These are phyloP conservation scores for Crucihimalaya himalaica DNA, from an alignment of 345 rosid species.

Conservation along the genomic window DNA sequence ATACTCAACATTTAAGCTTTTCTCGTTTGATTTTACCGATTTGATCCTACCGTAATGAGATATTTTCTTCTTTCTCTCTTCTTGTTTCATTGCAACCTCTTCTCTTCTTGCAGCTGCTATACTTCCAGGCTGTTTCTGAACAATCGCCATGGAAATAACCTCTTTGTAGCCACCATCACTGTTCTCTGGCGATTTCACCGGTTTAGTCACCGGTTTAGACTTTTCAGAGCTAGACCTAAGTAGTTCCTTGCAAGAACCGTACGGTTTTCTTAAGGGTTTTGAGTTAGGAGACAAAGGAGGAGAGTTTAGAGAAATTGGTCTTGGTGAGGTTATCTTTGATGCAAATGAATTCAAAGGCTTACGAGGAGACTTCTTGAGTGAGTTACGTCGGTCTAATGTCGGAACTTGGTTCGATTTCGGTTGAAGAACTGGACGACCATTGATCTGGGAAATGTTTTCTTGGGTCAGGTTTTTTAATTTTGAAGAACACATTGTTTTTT, in stretches of 20 bases:
- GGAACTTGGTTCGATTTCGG: conserved; percentile 67
- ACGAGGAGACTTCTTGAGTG: conserved; percentile 49
- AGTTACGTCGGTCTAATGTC: conserved; percentile 43
- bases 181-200: conserved; percentile 33
- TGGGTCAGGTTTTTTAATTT: conserved; percentile 43
- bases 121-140: conserved; percentile 59
- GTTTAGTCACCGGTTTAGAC: conserved; percentile 34
- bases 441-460: conserved; percentile 43
- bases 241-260: conserved; percentile 32
- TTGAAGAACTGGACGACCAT: conserved; percentile 69
- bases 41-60: conserved; percentile 75
- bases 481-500: conserved; percentile 58
- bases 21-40: conserved; percentile 42
- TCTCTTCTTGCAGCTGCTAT: conserved; percentile 75
- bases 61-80: conserved; percentile 54
- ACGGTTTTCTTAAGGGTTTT: conserved; percentile 44
- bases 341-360: conserved; percentile 37
- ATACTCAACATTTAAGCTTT: conserved; percentile 35
- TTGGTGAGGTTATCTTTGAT: conserved; percentile 30
- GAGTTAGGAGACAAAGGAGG: conserved; percentile 63
- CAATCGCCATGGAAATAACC: conserved; percentile 22
- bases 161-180: conserved; percentile 26
- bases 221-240: conserved; percentile 41
- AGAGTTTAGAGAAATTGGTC: conserved; percentile 40
- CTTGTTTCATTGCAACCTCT: conserved; percentile 64